These are phyloP conservation scores for Cryptococcus hybrid DNA, from an alignment of 1,284 basidiomycete species.

Conservation along the genomic window DNA sequence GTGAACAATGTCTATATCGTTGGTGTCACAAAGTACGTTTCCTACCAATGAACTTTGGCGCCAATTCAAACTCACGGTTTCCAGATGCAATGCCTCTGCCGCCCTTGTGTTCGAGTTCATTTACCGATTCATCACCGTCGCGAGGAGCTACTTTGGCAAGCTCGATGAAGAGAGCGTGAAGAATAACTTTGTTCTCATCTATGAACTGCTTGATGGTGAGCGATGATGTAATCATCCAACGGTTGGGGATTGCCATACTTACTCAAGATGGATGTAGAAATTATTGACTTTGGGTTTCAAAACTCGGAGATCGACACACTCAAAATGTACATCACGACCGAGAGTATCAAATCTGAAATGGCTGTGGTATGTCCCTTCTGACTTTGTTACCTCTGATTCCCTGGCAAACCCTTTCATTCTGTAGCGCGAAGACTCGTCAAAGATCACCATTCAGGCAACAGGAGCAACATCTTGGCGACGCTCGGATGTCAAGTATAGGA, in stretches of 20 bases:
- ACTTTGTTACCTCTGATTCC: slow-evolving; percentile 1
- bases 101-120: slow-evolving; percentile 97
- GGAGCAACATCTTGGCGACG: slow-evolving; percentile 92
- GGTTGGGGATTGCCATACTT: background rate
- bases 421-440: slow-evolving; percentile 86
- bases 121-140: slow-evolving; percentile 92
- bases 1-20: slow-evolving; percentile 94
- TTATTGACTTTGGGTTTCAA: slow-evolving; percentile 98
- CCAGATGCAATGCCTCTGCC: slow-evolving; percentile 90
- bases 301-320: slow-evolving; percentile 97
- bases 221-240: background rate
- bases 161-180: slow-evolving; percentile 97
- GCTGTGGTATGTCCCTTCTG: slow-evolving; percentile 62
- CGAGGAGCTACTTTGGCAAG: slow-evolving; percentile 94
- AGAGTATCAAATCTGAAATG: slow-evolving; percentile 82
- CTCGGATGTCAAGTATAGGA: slow-evolving; percentile 93
- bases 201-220: slow-evolving; percentile 90
- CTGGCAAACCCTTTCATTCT: slow-evolving; percentile 3
- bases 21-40: slow-evolving; percentile 83
- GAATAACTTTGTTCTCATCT: slow-evolving; percentile 97
- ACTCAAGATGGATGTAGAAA: slow-evolving; percentile 61
- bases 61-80: background rate
- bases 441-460: slow-evolving; percentile 94
- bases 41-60: background rate
- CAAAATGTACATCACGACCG: slow-evolving; percentile 97